Base-by-base conservation (phyloP, 1,284 basidiomycete genomes). In the Ceratobasidium sp. region DNA sequence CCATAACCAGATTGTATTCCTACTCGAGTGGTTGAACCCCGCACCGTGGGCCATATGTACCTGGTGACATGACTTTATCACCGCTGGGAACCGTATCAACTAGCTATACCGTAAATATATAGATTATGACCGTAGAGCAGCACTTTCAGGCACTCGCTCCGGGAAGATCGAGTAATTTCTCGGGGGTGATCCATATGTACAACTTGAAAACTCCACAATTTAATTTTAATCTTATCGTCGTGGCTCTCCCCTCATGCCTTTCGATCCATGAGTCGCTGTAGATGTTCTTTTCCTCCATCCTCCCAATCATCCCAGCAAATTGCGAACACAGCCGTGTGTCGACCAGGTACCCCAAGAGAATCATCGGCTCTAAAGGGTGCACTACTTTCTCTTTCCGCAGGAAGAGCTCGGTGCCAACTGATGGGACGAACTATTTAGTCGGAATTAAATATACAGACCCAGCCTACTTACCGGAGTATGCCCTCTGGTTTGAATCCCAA, bases 261-360 rank as follows among this genome's bases (percentile, higher is more conserved):
- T 13, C 62, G 52, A 14, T 44, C 62, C n/a, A 67, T 67, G 6
- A 67, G 29, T 3, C 21, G 16, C 39, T n/a, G 19, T 5, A 68
- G 7, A 25, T 56, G 54, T 23, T 69, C 60, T 39, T 44, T 11
- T 29, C 66, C 68, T 46, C 80, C 79, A 0, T 75, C 73, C 70
- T 85, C 83, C 87, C 87, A 89, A 60, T 85, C 83, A 70, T 88
- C 87, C 82, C 84, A 87, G 66, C 84, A 87, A 2, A 85, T 27
- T 2, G 81, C 77, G 39, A 85, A 75, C 33, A 83, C 70, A 0
- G 79, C 79, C 0, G 81, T 82, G 74, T 87, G 79, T 60, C 83
- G 78, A 1, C 83, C 85, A 0, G 76, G 72, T 1, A 72, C 60
- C 13, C 72, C 76, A 39, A 80, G 80, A 71, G 84, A 82, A 0